Evolutionary conservation across 2,329 filamentous ascomycete species (phyloP).

Genomic region (Bipolaris zeicola): DNA sequence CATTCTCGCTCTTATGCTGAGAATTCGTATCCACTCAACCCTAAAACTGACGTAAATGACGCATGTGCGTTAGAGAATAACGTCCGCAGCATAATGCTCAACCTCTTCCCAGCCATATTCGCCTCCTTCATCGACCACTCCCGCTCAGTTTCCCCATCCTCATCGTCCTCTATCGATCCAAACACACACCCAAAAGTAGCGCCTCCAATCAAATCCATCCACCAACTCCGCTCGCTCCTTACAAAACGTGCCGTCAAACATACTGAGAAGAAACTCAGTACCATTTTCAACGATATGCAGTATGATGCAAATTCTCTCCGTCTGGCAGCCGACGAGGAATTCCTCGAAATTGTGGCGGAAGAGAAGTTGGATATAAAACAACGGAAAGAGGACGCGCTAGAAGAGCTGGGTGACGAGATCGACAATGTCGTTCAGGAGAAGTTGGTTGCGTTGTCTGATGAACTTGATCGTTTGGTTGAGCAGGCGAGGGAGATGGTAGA

Average conservation of each 20-base stretch:
- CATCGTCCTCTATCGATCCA: background rate
- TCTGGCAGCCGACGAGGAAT: constrained; percentile 2
- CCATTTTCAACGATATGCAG: background rate
- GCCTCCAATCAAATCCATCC: background rate
- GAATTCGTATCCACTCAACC: background rate
- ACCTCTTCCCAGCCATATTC: background rate
- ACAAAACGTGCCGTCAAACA: background rate
- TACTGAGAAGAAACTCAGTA: background rate
- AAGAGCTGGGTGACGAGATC: constrained; percentile 1
- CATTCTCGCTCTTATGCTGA: background rate
- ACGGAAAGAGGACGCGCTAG: constrained; percentile 1
- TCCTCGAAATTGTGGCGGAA: background rate
- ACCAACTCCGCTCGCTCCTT: background rate
- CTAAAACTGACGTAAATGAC: background rate
- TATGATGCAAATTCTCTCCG: constrained; percentile 2
- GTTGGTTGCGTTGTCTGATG: background rate
- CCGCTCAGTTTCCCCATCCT: background rate
- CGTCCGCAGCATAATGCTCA: background rate
- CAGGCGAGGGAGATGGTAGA: background rate
- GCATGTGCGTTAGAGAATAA: background rate
- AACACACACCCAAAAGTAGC: background rate
- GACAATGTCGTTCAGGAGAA: constrained; percentile 2
- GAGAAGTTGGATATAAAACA: constrained; percentile 1
- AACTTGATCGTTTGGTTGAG: background rate
- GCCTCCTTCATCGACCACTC: background rate